Base-by-base conservation (phyloP, 257 asterid genomes). In the Scutellaria baicalensis region DNA sequence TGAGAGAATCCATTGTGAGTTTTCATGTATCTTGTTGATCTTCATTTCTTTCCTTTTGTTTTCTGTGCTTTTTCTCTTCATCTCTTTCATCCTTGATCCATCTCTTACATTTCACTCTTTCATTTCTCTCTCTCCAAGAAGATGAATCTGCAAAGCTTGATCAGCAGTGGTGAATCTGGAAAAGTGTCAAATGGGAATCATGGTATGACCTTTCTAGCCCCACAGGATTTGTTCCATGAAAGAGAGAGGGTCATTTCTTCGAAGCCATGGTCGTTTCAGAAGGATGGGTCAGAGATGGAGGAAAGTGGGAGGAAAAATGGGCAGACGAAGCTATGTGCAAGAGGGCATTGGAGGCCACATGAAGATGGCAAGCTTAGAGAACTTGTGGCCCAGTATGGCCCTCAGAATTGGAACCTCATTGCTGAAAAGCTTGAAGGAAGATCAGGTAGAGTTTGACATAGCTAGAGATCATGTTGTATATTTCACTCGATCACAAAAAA, bases 331-430 rank as follows among this genome's bases (percentile, higher is more conserved):
- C 33, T 77, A 0, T 81, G 89, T 20, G 71, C 78, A 0, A 71
- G 86, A 61, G 89, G 89, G 38, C 89, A 84, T 72, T 84, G 89
- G 89, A 81, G 89, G 43, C 83, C 84, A 1, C 81, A 81, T 20
- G 89, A 84, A 18, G 89, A 84, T 43, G 72, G 76, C 11, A 79
- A 78, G 49, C 86, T 84, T 11, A 77, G 66, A 66, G 81, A 77
- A 1, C 86, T 84, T 4, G 89, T 84, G 3, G 17, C 81, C 11
- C 84, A 84, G 16, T 69, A 74, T 48, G 89, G 89, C 54, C 86
- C 89, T n/a, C 86, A 81, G 45, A 84, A 84, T 56, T 84, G 89
- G 89, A 84, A 84, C 62, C 81, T 81, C 69, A 84, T 84, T 35
- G 84, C 86, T 40, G 84, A 84, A 0, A 81, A 84, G 56, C 89